Percentiles rank a stretch among this genome's conserved stretches.
Conservation (phyloP, 768 basidiomycete species). For the Pholiota molesta region DNA sequence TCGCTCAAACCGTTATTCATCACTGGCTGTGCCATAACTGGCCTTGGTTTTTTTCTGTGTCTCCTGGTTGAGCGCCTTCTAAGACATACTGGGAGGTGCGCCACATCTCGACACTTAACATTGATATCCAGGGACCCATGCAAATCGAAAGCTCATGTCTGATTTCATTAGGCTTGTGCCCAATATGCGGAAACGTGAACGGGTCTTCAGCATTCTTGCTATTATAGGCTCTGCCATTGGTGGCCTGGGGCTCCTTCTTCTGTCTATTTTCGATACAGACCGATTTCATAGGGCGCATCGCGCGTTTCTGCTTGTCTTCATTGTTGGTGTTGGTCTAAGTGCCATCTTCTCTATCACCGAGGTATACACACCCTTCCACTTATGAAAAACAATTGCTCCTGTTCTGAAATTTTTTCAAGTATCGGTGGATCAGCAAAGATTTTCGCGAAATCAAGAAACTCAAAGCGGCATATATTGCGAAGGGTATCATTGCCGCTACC, state of each 20-base stretch:
- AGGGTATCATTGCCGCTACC: conserved; percentile 59
- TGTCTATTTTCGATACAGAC: conserved; percentile 73
- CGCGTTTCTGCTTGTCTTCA: conserved; percentile 70
- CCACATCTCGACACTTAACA: neutral
- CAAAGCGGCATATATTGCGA: conserved; percentile 57
- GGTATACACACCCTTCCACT: conserved; percentile 34
- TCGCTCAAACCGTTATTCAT: conserved; percentile 78
- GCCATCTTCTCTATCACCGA: conserved; percentile 77
- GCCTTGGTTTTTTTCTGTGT: conserved; percentile 59
- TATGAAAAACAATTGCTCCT: neutral
- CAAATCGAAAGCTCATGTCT: neutral
- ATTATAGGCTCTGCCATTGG: conserved; percentile 64
- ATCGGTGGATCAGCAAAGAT: conserved; percentile 65
- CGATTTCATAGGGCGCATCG: conserved; percentile 55
- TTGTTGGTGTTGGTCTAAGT: conserved; percentile 69
- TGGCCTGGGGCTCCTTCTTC: conserved; percentile 63
- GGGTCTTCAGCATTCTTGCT: conserved; percentile 56
- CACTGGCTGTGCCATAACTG: conserved; percentile 64
- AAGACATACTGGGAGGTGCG: conserved; percentile 63
- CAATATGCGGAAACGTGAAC: conserved; percentile 59
- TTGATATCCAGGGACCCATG: neutral
- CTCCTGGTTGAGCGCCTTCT: conserved; percentile 65
- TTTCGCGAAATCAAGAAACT: conserved; percentile 48
- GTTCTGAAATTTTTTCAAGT: conserved; percentile 38
- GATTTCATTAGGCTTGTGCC: conserved; percentile 51